Evolutionary conservation across 192 early-diverging fungal genomes (phyloP).

Genomic region (Umbelopsis sp.): DNA sequence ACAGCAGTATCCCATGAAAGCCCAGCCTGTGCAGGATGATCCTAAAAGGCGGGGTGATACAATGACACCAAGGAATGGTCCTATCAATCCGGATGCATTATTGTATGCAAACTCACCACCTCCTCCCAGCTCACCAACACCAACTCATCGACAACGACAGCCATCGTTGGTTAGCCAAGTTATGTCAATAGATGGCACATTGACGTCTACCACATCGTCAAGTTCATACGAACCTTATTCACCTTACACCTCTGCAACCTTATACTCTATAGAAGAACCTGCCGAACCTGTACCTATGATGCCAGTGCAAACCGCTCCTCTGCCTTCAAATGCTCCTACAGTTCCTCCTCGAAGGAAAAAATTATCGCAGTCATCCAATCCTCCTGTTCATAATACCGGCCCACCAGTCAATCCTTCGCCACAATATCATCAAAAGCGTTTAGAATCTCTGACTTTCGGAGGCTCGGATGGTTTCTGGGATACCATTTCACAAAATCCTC

Average conservation of each 20-base stretch:
- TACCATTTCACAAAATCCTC: constrained; percentile 33
- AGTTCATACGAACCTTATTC: neutral
- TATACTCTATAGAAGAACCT: constrained; percentile 15
- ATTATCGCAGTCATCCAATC: neutral
- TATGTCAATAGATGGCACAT: neutral
- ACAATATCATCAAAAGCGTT: constrained; percentile 26
- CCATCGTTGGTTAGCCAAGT: constrained; percentile 9
- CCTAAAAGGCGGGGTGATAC: constrained; percentile 6
- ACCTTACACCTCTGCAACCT: neutral
- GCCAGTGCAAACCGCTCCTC: neutral
- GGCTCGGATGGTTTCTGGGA: constrained; percentile 41
- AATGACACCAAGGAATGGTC: neutral
- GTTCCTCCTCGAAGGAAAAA: constrained; percentile 13
- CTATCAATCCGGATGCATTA: neutral
- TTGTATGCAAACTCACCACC: neutral
- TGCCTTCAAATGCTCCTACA: neutral
- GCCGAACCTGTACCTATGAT: neutral
- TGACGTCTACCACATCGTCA: constrained; percentile 10
- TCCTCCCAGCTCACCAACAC: neutral
- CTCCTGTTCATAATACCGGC: neutral
- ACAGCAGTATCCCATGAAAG: neutral
- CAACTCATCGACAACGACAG: neutral
- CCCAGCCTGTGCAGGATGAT: neutral
- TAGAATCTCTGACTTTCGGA: constrained; percentile 34
- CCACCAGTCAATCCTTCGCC: neutral